Percentiles rank a stretch among this genome's conserved stretches.
Conservation (phyloP, 1,139 yeast genomes). For the Lodderomyces theae region DNA sequence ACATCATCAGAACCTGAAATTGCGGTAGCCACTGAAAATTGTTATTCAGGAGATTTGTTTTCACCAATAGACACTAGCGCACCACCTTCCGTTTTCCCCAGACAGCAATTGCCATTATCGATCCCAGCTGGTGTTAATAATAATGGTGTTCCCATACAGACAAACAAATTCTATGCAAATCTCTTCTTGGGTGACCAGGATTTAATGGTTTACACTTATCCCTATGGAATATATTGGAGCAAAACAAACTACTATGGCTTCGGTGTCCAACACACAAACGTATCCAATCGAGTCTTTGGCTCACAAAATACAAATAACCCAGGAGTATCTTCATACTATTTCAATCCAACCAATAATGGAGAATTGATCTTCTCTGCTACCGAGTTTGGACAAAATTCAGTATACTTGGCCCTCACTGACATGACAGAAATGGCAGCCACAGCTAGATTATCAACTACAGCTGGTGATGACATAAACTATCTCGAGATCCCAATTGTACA, state of each 20-base stretch:
- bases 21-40: slow-evolving; percentile 14
- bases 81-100: slow-evolving; percentile 50
- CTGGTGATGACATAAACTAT: slow-evolving; percentile 24
- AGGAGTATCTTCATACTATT: slow-evolving; percentile 40
- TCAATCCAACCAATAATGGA: slow-evolving; percentile 53
- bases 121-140: slow-evolving; percentile 48
- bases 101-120: slow-evolving; percentile 49
- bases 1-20: slow-evolving; percentile 1
- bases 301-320: slow-evolving; percentile 31
- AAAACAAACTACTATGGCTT: slow-evolving; percentile 49
- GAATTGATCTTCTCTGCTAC: slow-evolving; percentile 57
- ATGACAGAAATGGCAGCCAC: slow-evolving; percentile 57
- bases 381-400: slow-evolving; percentile 33
- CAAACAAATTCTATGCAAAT: slow-evolving; percentile 85
- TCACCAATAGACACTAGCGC: slow-evolving; percentile 44
- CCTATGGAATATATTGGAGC: slow-evolving; percentile 71
- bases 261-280: slow-evolving; percentile 65
- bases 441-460: slow-evolving; percentile 41
- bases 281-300: slow-evolving; percentile 62
- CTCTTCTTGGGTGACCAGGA: slow-evolving; percentile 65
- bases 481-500: slow-evolving; percentile 49
- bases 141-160: slow-evolving; percentile 53
- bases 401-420: slow-evolving; percentile 44
- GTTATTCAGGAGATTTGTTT: slow-evolving; percentile 43
- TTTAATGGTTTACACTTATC: slow-evolving; percentile 72